Evolutionary conservation across 805 yeast genomes (phyloP).

Genomic region (Saccharomyces mikatae): DNA sequence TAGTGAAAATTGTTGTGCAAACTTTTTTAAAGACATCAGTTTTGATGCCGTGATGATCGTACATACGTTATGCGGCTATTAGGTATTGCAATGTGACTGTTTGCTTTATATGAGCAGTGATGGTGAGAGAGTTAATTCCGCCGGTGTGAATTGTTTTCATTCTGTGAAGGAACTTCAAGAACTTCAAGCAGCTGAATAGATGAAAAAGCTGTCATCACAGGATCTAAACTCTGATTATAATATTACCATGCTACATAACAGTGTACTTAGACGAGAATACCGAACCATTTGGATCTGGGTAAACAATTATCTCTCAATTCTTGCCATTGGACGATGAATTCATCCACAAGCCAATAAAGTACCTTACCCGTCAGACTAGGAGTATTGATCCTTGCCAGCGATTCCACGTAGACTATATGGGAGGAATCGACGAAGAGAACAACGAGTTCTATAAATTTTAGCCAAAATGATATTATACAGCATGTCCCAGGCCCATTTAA

Average conservation of each 20-base stretch:
- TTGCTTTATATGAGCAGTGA: background rate
- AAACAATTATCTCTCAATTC: constrained; percentile 40
- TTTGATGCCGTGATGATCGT: background rate
- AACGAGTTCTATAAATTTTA: constrained; percentile 20
- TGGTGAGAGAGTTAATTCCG: background rate
- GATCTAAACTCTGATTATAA: background rate
- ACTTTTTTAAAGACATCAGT: background rate
- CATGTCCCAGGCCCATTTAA: constrained; percentile 35
- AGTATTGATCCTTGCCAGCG: constrained; percentile 68
- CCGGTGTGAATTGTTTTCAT: background rate
- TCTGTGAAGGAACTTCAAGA: background rate
- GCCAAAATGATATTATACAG: constrained; percentile 26
- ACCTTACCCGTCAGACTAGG: constrained; percentile 73
- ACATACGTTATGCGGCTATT: background rate
- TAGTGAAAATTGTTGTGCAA: background rate
- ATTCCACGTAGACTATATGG: constrained; percentile 83
- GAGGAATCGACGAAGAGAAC: constrained; percentile 28
- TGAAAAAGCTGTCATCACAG: background rate
- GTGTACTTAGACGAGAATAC: constrained; percentile 52
- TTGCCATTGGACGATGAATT: constrained; percentile 89
- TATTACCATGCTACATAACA: background rate
- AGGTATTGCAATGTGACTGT: background rate
- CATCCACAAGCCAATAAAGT: constrained; percentile 60
- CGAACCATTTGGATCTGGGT: constrained; percentile 63
- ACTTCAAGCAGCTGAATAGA: background rate